A percentile compares a stretch with the other conserved stretches of the same genome.
Conservation (phyloP, 1,284 basidiomycete genomes). For the Puccinia polysora region DNA sequence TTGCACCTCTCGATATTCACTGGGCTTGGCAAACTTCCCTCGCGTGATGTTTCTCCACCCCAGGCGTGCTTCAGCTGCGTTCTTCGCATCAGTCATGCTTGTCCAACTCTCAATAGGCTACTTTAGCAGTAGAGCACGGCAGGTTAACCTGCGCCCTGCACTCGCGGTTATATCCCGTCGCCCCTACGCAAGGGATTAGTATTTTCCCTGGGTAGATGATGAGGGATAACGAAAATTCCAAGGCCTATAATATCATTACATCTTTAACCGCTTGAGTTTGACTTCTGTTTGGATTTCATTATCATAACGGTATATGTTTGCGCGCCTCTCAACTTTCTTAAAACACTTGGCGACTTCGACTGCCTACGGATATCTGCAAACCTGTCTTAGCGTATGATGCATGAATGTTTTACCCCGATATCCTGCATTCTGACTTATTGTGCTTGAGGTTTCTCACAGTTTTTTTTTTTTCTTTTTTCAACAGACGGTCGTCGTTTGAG, state of each 20-base stretch:
- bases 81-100: no score
- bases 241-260: background rate
- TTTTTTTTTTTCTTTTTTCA: background rate
- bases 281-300: background rate
- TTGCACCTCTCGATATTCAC: background rate
- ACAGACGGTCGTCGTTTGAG: constrained; percentile 27
- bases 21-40: background rate
- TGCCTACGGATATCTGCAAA: constrained; percentile 14
- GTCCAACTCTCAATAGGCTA: no score
- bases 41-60: background rate
- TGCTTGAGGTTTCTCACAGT: background rate
- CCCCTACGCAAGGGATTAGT: no score
- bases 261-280: constrained; percentile 1
- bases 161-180: no score
- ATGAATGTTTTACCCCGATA: constrained; percentile 4
- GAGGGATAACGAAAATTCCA: background rate
- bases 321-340: background rate
- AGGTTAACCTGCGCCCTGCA: no score
- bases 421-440: background rate
- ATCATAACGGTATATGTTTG: background rate
- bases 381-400: constrained; percentile 20
- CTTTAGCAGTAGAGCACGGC: no score
- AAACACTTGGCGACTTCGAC: background rate
- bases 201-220: background rate
- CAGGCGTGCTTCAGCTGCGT: background rate